Evolutionary conservation across 768 basidiomycete genomes (phyloP).

Genomic region (Pleurotus pulmonarius): DNA sequence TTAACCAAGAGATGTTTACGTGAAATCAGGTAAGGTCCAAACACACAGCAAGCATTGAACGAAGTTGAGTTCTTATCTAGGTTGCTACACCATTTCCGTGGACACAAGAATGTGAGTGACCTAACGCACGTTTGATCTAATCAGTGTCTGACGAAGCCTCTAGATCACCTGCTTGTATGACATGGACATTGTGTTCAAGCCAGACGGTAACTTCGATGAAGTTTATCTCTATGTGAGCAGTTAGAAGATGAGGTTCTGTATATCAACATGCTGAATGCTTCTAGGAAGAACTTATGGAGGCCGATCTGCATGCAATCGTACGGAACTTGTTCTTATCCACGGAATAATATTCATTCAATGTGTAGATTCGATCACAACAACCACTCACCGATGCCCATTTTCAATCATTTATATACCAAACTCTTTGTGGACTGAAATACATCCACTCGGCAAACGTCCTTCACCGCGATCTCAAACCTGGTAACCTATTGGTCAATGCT

Average conservation of each 20-base stretch:
- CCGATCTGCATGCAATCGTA: constrained; percentile 98
- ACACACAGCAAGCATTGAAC: constrained; percentile 6
- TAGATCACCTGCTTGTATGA: constrained; percentile 97
- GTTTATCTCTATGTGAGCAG: constrained; percentile 83
- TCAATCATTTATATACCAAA: constrained; percentile 97
- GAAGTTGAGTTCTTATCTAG: constrained; percentile 31
- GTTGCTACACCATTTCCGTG: constrained; percentile 94
- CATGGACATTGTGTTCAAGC: constrained; percentile 95
- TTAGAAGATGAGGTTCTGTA: not conserved
- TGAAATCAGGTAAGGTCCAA: constrained; percentile 74
- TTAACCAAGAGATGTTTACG: constrained; percentile 94
- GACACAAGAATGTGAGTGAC: constrained; percentile 89
- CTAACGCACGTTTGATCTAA: not conserved
- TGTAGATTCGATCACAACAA: constrained; percentile 80
- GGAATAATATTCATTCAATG: constrained; percentile 7
- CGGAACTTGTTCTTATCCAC: constrained; percentile 16
- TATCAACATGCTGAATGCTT: not conserved
- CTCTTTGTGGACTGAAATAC: constrained; percentile 96
- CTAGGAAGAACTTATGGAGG: constrained; percentile 99
- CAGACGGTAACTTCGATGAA: constrained; percentile 91
- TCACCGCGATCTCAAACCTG: constrained; percentile 93
- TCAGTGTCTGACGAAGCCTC: constrained; percentile 17
- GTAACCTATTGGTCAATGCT: constrained; percentile 94
- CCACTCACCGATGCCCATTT: constrained; percentile 89
- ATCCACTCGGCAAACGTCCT: constrained; percentile 98